Conservation (phyloP, 495 filamentous ascomycete species). For the Penicillium robsamsonii region DNA sequence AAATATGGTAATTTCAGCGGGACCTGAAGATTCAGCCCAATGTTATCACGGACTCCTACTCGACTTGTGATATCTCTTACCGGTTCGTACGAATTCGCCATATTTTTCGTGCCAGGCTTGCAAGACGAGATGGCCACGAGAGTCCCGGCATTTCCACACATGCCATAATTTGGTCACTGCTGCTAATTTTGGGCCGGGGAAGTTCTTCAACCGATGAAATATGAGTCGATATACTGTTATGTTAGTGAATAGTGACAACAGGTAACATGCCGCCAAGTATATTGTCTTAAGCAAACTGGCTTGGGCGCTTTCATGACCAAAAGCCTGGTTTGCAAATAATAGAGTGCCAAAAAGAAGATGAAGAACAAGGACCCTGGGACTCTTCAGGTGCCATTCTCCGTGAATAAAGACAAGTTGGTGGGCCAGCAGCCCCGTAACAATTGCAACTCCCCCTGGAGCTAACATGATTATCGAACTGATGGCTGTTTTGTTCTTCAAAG, state of each 20-base stretch:
- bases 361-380: slow-evolving; percentile 1
- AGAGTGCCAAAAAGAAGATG: background rate
- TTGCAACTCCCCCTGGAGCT: background rate
- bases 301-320: background rate
- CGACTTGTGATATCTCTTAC: background rate
- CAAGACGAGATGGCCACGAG: slow-evolving; percentile 33
- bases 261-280: background rate
- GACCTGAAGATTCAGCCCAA: slow-evolving; percentile 16
- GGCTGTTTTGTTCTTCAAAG: background rate
- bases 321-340: background rate
- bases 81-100: slow-evolving; percentile 40
- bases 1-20: slow-evolving; percentile 36
- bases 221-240: background rate
- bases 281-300: background rate
- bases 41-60: background rate
- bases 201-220: slow-evolving; percentile 38
- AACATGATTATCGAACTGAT: background rate
- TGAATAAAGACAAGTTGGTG: slow-evolving; percentile 19
- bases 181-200: slow-evolving; percentile 41
- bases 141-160: slow-evolving; percentile 27
- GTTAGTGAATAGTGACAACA: background rate
- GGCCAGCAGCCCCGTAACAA: slow-evolving; percentile 15
- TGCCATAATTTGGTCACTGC: slow-evolving; percentile 43
- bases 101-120: slow-evolving; percentile 34
- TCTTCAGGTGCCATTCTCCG: slow-evolving; percentile 23